Evolutionary conservation across 164 flowering plant species (phyloP).

Genomic region (Sedum album): DNA sequence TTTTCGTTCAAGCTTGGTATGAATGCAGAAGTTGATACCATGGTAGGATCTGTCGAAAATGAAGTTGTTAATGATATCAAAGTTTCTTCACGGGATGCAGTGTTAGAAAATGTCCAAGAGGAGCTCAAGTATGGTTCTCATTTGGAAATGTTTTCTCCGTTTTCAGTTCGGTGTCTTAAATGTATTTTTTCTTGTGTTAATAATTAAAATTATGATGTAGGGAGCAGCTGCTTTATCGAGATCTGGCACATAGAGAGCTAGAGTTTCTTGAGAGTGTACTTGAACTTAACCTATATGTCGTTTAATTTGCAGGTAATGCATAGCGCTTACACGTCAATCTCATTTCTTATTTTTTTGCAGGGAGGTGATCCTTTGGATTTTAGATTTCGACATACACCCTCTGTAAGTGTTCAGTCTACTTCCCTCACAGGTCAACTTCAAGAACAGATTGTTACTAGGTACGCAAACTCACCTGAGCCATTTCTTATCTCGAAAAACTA

Average conservation of each 20-base stretch:
- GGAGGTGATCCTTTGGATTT: conserved; percentile 97
- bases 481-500: not conserved
- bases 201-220: conserved; percentile 20
- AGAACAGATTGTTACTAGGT: conserved; percentile 65
- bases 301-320: not conserved
- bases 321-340: not conserved
- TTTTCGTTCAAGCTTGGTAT: conserved; percentile 41
- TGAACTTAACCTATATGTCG: conserved; percentile 9
- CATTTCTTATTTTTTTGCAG: conserved; percentile 24
- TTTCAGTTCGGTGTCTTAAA: not conserved
- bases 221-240: conserved; percentile 60
- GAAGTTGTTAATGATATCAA: conserved; percentile 57
- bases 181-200: not conserved
- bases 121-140: conserved; percentile 56
- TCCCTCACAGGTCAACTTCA: conserved; percentile 72
- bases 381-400: conserved; percentile 51
- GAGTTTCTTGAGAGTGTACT: conserved; percentile 92
- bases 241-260: conserved; percentile 77
- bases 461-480: conserved; percentile 1
- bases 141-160: not conserved
- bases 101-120: conserved; percentile 78
- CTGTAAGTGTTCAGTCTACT: conserved; percentile 83
- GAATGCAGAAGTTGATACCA: conserved; percentile 91
- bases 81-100: conserved; percentile 74
- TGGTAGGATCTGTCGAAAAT: conserved; percentile 86